Base-by-base conservation (phyloP, 2,329 filamentous ascomycete species). In the Pseudogymnoascus sp. region DNA sequence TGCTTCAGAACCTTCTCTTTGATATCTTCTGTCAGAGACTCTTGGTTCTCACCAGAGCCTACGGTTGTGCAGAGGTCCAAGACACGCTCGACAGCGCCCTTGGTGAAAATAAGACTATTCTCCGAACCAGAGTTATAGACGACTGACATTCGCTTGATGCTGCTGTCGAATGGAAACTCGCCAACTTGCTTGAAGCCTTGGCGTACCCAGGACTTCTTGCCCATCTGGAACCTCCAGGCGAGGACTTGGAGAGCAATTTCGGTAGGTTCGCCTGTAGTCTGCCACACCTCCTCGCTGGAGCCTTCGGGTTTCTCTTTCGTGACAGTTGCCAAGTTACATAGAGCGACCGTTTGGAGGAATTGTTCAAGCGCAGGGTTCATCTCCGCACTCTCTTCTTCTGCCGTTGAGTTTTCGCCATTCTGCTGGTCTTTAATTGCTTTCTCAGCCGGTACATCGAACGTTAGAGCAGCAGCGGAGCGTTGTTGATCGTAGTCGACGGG, bases 171-270 rank as follows among this genome's bases (percentile, higher is more conserved):
- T 0, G 84, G 82, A 62, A 84, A 86, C 66, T 87, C 85, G 0
- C 79, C 78, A n/a, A 85, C 67, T 65, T 81, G 74, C 61, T 77
- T 77, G 78, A 78, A 82, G 20, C 74, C 74, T 8, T 69, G 61
- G 6, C 67, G 64, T 61, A 74, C 70, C 3, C 79, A 70, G 2
- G 70, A 66, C n/a, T 72, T 74, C 63, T 78, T 79, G 18, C 76
- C 76, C 61, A 75, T 78, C 14, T 78, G 71, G 65, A 88, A 87
- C 20, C 85, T 80, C 67, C 81, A 77, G 1, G 83, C 81, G 65
- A 88, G 85, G 6, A 88, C 83, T 62, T 87, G 83, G 2, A 88
- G 79, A 5, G 85, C 85, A 62, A 87, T 85, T 66, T 88, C 85
- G 2, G 85, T 88, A 1, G 83, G 82, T 64, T 86, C 82, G n/a